Evolutionary conservation across 169 alveolate species (phyloP).

Genomic region (Toxoplasma gondii): DNA sequence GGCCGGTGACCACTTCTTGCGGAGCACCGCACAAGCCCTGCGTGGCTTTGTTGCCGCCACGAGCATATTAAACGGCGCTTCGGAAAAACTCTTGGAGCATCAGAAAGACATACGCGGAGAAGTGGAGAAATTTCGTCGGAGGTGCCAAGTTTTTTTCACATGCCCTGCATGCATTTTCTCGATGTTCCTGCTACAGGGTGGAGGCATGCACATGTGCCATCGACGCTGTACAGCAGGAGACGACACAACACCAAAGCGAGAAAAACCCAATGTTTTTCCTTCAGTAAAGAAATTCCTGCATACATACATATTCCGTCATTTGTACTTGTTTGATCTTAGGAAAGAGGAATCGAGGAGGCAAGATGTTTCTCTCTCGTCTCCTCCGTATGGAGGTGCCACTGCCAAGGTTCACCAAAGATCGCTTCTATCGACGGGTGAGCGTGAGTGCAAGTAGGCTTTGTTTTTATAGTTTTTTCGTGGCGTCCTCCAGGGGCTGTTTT

Average conservation of each 20-base stretch:
- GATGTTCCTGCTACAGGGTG: neutral
- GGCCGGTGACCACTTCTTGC: too few species aligned
- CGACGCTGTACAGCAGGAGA: too few species aligned
- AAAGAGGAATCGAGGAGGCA: neutral
- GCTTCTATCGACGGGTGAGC: conserved; percentile 56
- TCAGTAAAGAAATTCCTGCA: neutral
- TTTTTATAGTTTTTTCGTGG: neutral
- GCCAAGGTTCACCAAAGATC: conserved; percentile 50
- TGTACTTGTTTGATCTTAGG: too few species aligned
- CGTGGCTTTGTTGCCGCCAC: too few species aligned
- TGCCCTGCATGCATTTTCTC: neutral
- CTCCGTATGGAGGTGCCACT: conserved; percentile 33
- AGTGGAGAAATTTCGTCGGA: too few species aligned
- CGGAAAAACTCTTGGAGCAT: too few species aligned
- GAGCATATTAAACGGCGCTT: too few species aligned
- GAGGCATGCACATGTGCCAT: neutral
- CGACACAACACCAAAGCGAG: too few species aligned
- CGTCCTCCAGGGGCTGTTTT: neutral
- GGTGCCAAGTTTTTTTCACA: neutral
- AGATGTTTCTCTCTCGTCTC: conserved; percentile 41
- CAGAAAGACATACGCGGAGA: too few species aligned
- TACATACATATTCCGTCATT: too few species aligned
- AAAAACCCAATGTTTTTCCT: too few species aligned
- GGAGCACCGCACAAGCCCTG: too few species aligned
- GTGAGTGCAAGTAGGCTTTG: neutral